Percentiles rank a stretch among this genome's conserved stretches.
phyloP scores from a whole-genome alignment of 2,329 filamentous ascomycete species.

The Colletotrichum incanum region DNA sequence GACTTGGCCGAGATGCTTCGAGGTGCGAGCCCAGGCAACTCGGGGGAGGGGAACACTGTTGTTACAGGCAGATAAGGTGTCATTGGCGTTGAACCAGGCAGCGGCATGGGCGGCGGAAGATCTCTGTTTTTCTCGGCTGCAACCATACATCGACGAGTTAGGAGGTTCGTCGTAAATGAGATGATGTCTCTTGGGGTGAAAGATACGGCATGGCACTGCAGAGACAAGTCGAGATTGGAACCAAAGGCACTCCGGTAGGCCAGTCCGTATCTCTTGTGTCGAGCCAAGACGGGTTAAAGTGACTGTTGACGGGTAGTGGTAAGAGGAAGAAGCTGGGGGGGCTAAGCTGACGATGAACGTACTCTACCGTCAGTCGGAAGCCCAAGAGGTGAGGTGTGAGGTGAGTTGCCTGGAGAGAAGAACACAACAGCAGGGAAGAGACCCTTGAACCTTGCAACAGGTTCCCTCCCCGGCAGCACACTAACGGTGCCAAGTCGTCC shows the following conservation, averaged over 20 bases:
- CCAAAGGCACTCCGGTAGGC: background rate
- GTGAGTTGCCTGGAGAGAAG: background rate
- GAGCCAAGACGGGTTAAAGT: slow-evolving; percentile 31
- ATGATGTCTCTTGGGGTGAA: background rate
- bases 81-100: slow-evolving; percentile 28
- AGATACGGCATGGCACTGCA: background rate
- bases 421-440: background rate
- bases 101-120: slow-evolving; percentile 31
- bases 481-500: slow-evolving; percentile 38
- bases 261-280: background rate
- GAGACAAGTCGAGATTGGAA: background rate
- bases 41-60: background rate
- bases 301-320: slow-evolving; percentile 2
- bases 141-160: slow-evolving; percentile 8
- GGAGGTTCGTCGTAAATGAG: slow-evolving; percentile 14
- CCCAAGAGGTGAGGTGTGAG: background rate
- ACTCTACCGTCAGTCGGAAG: background rate
- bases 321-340: background rate
- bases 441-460: slow-evolving; percentile 22
- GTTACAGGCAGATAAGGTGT: slow-evolving; percentile 27
- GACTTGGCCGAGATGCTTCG: slow-evolving; percentile 21
- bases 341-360: slow-evolving; percentile 6
- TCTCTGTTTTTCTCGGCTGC: slow-evolving; percentile 25
- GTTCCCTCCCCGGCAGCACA: slow-evolving; percentile 34
- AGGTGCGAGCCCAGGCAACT: background rate